phyloP scores from a whole-genome alignment of 148 eudicot genomes.

The Beta vulgaris region DNA sequence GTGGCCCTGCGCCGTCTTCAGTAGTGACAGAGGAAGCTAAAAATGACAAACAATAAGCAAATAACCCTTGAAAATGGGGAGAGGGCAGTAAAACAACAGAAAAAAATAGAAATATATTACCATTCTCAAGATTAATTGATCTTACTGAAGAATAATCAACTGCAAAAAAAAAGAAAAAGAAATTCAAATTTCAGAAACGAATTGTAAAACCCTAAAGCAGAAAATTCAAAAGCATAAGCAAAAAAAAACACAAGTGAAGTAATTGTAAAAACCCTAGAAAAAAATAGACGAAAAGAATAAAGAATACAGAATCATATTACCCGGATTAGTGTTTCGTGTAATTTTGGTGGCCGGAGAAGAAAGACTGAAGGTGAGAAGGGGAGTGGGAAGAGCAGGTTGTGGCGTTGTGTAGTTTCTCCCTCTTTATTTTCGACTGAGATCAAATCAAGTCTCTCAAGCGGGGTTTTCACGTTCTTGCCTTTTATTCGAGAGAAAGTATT shows the following conservation, averaged over 20 bases:
- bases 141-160: background rate
- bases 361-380: too few relatives aligned
- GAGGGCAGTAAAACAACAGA: background rate
- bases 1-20: slow-evolving; percentile 86
- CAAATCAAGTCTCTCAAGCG: too few relatives aligned
- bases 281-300: background rate
- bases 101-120: slow-evolving; percentile 1
- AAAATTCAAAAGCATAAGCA: too few relatives aligned
- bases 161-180: background rate
- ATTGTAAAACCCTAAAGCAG: background rate
- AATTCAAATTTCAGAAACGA: background rate
- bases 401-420: too few relatives aligned
- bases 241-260: background rate
- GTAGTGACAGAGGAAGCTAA: slow-evolving; percentile 74
- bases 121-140: slow-evolving; percentile 17
- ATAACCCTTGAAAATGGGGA: background rate
- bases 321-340: too few relatives aligned
- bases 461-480: too few relatives aligned
- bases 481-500: too few relatives aligned
- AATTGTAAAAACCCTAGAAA: background rate
- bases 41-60: slow-evolving; percentile 3
- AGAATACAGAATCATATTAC: background rate
- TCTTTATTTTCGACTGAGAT: too few relatives aligned
- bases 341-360: too few relatives aligned
- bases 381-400: too few relatives aligned